Evolutionary conservation across 176 grass and related monocot species (phyloP), one percentile per base, ranked within the genome.

Genomic region (Oryza punctata): DNA sequence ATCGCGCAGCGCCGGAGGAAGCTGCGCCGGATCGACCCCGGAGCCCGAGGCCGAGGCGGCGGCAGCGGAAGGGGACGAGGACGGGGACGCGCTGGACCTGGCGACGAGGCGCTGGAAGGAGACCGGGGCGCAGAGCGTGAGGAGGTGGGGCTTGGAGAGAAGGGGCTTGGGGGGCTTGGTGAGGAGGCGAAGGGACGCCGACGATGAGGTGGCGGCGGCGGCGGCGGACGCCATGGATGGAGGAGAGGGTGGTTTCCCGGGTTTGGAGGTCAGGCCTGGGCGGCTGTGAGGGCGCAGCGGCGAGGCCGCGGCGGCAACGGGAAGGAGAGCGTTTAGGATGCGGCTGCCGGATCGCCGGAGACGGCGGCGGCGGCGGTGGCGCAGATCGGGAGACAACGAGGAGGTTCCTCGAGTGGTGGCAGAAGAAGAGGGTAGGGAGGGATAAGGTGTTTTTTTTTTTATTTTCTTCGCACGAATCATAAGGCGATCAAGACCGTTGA

Each of bases 51-150:
- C 3, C 4, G 86, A 23, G 18, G 84, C 1, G 21, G 69, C 61
- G 74, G 49, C 24, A n/a, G 73, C 40, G 66, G 68, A 59, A 2
- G 85, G 71, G 15, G 87, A 59, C 19, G 77, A 73, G 49, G 88
- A 80, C 19, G 77, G 77, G 44, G 88, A 82, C 73, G 91, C 81
- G 33, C 74, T 27, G 10, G 88, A 71, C 78, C 82, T 65, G 46
- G 63, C 85, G 46, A 66, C 59, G 88, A 97, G 71, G 41, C 77
- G 84, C 84, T 97, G 92, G 84, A 94, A 97, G 78, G 92, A 91
- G 81, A 95, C 76, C 24, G 93, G 79, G 33, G 82, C 72, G 87
- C 69, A 87, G 76, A 93, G 70, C 24, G 30, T 78, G 79, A 93
- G 73, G 18, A 85, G 82, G 52, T 88, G 84, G 23, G 91, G 87